Conservation (phyloP, 2,329 filamentous ascomycete species). For the Pseudogymnoascus sp. region DNA sequence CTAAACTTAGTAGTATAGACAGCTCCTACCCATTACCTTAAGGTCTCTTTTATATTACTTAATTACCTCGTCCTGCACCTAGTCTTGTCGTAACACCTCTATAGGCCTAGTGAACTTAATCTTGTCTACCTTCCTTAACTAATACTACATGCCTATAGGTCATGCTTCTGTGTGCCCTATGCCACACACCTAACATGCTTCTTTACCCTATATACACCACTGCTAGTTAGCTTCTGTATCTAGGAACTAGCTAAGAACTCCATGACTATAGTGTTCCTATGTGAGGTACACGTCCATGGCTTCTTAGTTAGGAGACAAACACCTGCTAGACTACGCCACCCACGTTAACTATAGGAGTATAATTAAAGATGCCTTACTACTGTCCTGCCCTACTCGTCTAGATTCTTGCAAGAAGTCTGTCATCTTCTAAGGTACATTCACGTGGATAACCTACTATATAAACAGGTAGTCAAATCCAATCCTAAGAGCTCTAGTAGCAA, state of each 20-base stretch:
- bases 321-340: background rate
- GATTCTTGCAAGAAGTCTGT: too few relatives aligned
- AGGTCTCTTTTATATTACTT: slow-evolving; percentile 10
- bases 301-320: slow-evolving; percentile 8
- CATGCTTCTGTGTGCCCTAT: background rate
- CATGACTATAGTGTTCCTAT: slow-evolving; percentile 9
- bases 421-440: too few relatives aligned
- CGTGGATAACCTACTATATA: too few relatives aligned
- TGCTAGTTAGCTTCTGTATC: slow-evolving; percentile 12
- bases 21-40: slow-evolving; percentile 6
- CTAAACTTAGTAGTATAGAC: background rate
- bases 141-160: background rate
- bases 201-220: slow-evolving; percentile 10
- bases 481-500: too few relatives aligned
- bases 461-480: too few relatives aligned
- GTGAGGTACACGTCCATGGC: slow-evolving; percentile 15
- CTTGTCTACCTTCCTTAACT: background rate
- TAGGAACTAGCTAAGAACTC: slow-evolving; percentile 15
- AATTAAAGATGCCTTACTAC: too few relatives aligned
- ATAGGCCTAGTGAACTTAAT: background rate
- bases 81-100: slow-evolving; percentile 11
- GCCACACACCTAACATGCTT: slow-evolving; percentile 1
- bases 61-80: slow-evolving; percentile 4
- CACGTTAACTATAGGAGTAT: slow-evolving; percentile 4
- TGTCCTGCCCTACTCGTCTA: too few relatives aligned